Evolutionary conservation across 176 grass and related monocot genomes (phyloP).

Genomic region (Hyparrhenia diplandra): DNA sequence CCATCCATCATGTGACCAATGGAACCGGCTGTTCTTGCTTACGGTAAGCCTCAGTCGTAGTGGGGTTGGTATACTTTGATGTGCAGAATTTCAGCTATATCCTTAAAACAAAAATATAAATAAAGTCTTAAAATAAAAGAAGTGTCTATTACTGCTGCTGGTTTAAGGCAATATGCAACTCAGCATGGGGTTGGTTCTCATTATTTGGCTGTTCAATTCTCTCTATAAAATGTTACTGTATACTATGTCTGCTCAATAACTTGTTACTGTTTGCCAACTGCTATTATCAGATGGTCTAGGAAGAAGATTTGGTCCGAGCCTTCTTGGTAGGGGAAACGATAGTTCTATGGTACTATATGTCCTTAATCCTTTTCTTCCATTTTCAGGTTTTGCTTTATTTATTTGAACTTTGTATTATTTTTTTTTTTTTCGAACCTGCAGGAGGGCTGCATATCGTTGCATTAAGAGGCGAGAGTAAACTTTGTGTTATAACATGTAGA

Average conservation of each 20-base stretch:
- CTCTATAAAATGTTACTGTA: neutral
- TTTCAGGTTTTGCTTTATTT: conserved; percentile 9
- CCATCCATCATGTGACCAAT: conserved; percentile 14
- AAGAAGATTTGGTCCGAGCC: conserved; percentile 64
- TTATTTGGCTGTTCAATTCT: neutral
- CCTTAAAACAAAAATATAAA: neutral
- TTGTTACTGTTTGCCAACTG: conserved; percentile 28
- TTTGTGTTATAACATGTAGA: conserved; percentile 42
- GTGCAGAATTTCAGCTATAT: neutral
- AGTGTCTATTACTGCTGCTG: neutral
- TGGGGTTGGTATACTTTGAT: neutral
- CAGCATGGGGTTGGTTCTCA: neutral
- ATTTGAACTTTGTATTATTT: no score
- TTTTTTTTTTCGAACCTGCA: no score
- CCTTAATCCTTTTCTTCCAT: neutral
- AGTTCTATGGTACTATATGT: conserved; percentile 61
- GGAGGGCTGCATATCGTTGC: no score
- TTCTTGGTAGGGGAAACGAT: conserved; percentile 72
- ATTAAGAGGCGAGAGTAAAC: no score
- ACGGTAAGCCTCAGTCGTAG: neutral
- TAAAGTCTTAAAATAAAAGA: neutral
- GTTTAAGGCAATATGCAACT: neutral
- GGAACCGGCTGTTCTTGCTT: neutral
- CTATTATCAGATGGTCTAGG: conserved; percentile 84
- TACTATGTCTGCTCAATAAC: neutral